Evolutionary conservation across 805 yeast genomes (phyloP).

Genomic region (Metschnikowia dekortorum): DNA sequence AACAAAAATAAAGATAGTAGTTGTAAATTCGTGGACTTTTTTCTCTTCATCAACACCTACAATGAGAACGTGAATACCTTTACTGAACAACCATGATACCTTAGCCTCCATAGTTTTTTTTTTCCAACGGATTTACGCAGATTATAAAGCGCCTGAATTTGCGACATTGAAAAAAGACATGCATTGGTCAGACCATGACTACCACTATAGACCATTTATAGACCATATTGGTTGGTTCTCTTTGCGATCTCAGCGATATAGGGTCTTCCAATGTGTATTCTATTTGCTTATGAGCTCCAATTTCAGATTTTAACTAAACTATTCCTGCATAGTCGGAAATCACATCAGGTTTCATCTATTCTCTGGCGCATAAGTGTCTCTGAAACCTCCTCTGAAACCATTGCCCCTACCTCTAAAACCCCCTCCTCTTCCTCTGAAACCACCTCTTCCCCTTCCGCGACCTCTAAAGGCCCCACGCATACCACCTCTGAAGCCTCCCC

Average conservation of each 20-base stretch:
- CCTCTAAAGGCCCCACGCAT: conserved; percentile 45
- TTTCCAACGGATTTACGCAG: conserved; percentile 37
- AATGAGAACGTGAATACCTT: conserved; percentile 15
- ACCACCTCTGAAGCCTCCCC: conserved; percentile 39
- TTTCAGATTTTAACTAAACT: not conserved
- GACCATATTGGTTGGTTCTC: not conserved
- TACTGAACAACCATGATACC: conserved; percentile 21
- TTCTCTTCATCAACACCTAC: conserved; percentile 31
- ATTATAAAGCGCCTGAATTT: conserved; percentile 31
- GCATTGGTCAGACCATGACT: too few species aligned
- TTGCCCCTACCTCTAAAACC: conserved; percentile 24
- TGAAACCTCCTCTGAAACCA: conserved; percentile 20
- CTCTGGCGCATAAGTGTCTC: conserved; percentile 7
- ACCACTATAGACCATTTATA: not conserved
- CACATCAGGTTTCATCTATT: not conserved
- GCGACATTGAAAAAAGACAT: too few species aligned
- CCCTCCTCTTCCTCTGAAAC: conserved; percentile 20
- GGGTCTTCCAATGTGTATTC: not conserved
- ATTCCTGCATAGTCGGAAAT: not conserved
- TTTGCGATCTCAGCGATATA: not conserved
- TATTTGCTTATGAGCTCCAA: not conserved
- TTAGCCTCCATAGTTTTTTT: conserved; percentile 30
- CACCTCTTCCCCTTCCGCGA: conserved; percentile 29
- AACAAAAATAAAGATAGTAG: conserved; percentile 27
- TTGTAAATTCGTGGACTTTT: conserved; percentile 36